Evolutionary conservation across 345 rosid genomes (phyloP).

Genomic region (Erysimum cheiranthoides): DNA sequence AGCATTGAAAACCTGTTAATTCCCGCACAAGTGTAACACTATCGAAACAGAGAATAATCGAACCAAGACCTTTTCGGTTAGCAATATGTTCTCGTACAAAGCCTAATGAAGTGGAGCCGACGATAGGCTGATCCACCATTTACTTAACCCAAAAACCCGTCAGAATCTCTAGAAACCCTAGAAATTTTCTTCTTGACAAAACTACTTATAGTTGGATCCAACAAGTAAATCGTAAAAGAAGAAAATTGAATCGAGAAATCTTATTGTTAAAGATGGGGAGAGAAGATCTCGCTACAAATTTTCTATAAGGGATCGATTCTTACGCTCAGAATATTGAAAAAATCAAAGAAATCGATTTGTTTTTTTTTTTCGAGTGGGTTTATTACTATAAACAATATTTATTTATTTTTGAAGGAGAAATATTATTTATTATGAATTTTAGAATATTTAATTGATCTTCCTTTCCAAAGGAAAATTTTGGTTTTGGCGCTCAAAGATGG

Average conservation of each 20-base stretch:
- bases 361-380: neutral
- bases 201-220: constrained; percentile 10
- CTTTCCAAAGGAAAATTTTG: no score
- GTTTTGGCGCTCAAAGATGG: no score
- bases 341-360: constrained; percentile 23
- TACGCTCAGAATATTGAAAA: constrained; percentile 33
- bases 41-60: constrained; percentile 39
- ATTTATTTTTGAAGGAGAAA: neutral
- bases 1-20: constrained; percentile 72
- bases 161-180: constrained; percentile 37
- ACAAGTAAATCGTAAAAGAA: neutral
- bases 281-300: constrained; percentile 24
- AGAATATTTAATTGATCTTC: neutral
- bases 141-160: constrained; percentile 47
- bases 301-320: constrained; percentile 40
- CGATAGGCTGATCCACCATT: constrained; percentile 80
- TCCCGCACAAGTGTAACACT: constrained; percentile 38
- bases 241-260: constrained; percentile 9
- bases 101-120: constrained; percentile 50
- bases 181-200: neutral
- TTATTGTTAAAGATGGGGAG: constrained; percentile 2
- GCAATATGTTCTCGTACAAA: neutral
- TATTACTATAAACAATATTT: neutral
- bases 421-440: neutral
- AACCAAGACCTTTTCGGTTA: constrained; percentile 8